phyloP scores from a whole-genome alignment of 208 protist species.

The Trypanosoma brucei region DNA sequence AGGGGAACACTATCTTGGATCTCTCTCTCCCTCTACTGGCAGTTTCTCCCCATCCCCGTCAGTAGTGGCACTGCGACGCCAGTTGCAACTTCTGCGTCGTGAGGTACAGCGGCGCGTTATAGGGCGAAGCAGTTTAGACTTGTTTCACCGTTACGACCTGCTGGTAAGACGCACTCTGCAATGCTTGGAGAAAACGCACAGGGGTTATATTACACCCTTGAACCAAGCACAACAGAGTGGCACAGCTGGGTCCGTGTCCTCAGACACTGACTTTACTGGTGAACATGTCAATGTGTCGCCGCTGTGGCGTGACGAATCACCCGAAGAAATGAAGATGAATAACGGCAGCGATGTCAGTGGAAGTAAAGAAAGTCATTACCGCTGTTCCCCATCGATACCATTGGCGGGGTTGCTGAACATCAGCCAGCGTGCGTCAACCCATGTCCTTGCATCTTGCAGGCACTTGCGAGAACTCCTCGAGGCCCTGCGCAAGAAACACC shows the following conservation, averaged over 20 bases:
- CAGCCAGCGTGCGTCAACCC: slow-evolving; percentile 35
- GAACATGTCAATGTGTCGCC: not conserved
- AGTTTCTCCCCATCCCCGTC: slow-evolving; percentile 5
- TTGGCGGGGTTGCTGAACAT: slow-evolving; percentile 36
- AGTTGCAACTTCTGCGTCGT: slow-evolving; percentile 55
- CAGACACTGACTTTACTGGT: slow-evolving; percentile 2
- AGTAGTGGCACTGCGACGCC: slow-evolving; percentile 19
- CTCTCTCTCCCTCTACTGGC: not conserved
- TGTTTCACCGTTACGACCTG: slow-evolving; percentile 68
- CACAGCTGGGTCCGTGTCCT: not conserved
- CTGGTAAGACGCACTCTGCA: slow-evolving; percentile 32
- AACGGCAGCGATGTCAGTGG: no score
- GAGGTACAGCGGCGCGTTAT: slow-evolving; percentile 73
- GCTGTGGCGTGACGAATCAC: not conserved
- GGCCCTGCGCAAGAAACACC: slow-evolving; percentile 38
- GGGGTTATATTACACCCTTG: slow-evolving; percentile 8
- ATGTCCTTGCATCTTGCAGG: slow-evolving; percentile 44
- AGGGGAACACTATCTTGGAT: not conserved
- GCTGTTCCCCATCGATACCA: no score
- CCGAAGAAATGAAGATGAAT: no score
- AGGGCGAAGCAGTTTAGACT: slow-evolving; percentile 51
- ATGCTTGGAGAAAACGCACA: slow-evolving; percentile 25
- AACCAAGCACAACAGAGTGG: slow-evolving; percentile 6
- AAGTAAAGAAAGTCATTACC: no score
- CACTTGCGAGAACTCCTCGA: slow-evolving; percentile 62